Evolutionary conservation across 768 basidiomycete species (phyloP).

Genomic region (Multifurca ochricompacta): DNA sequence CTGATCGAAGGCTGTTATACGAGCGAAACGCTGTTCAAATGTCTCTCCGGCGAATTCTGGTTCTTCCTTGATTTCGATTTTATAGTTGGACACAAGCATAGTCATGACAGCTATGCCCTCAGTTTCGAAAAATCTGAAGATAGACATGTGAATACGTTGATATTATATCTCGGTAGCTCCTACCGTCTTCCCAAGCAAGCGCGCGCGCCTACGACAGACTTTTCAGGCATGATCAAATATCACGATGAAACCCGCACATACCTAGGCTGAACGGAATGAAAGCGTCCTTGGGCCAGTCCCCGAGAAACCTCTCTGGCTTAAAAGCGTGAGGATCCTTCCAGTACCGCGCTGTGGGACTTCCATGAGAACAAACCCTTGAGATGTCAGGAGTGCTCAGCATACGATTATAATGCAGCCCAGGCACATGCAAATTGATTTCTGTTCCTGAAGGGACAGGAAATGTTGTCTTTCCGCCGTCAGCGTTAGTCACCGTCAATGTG

Average conservation of each 20-base stretch:
- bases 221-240: neutral
- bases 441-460: conserved; percentile 40
- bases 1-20: neutral
- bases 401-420: conserved; percentile 48
- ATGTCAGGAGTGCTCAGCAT: neutral
- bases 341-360: conserved; percentile 37
- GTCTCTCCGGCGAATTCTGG: conserved; percentile 38
- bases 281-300: conserved; percentile 28
- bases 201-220: conserved; percentile 8
- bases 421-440: conserved; percentile 30
- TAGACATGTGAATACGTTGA: neutral
- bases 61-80: conserved; percentile 43
- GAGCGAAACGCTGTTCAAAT: conserved; percentile 35
- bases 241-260: neutral
- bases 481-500: conserved; percentile 29
- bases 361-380: neutral
- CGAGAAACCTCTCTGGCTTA: conserved; percentile 31
- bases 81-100: conserved; percentile 38
- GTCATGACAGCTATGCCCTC: conserved; percentile 41
- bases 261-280: conserved; percentile 29
- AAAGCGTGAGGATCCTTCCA: conserved; percentile 48
- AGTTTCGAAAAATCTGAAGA: conserved; percentile 42
- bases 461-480: conserved; percentile 32
- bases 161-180: neutral
- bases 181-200: conserved; percentile 23